Evolutionary conservation across 805 yeast genomes (phyloP), one percentile per base, ranked within the genome.

Genomic region (Saturnispora bothae): DNA sequence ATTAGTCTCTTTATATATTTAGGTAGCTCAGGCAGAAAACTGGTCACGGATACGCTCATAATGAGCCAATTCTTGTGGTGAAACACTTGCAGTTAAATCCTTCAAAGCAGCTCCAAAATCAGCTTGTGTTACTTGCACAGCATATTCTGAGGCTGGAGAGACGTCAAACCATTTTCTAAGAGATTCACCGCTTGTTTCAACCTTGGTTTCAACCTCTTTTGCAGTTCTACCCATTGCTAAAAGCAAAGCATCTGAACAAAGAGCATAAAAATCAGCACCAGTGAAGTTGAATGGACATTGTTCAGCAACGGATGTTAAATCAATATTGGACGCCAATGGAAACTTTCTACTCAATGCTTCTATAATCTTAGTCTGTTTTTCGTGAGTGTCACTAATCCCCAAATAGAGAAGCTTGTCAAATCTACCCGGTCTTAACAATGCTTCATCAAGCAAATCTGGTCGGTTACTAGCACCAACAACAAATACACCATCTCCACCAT

Each of bases 391-490:
- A 1, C 95, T 73, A 17, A 92, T 84, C 5, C 98, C 98, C 40
- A 92, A 64, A 52, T 92, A 92, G 35, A 92, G 65, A 88, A 92
- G 76, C 59, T 88, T 92, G 58, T 92, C 98, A 54, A 92, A 92
- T 54, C 98, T 69, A 3, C 96, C 95, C 0, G 96, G 96, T 54
- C 98, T 72, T 41, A 92, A 62, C 34, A 92, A 65, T 0, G 97
- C 96, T 55, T 89, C 96, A 54, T 92, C 98, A 31, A 92, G 65
- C 45, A 92, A 63, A 63, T 92, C 98, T 0, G 98, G 98, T 50
- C 98, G 70, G 52, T 92, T 92, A 0, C 98, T 92, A 4, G 98
- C 98, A n/a, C 98, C 98, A 31, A 92, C 95, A 4, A 89, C 96
- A 57, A 92, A 92, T 0, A 92, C 96, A 5, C 96, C 97, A 41